Evolutionary conservation across 192 early-diverging fungal genomes (phyloP).

Genomic region (Coemansia sp.): DNA sequence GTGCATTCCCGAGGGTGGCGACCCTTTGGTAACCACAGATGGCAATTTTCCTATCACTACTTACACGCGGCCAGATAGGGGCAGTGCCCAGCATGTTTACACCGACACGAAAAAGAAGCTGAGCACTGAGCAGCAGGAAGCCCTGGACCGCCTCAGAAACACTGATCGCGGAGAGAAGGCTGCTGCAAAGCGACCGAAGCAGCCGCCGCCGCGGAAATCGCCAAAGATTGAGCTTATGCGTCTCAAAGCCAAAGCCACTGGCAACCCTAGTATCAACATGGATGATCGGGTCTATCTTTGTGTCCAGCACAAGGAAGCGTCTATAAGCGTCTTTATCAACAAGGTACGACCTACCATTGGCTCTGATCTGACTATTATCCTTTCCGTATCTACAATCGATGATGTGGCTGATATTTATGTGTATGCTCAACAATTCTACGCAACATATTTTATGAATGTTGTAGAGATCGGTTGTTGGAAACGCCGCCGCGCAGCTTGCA

Average conservation of each 20-base stretch:
- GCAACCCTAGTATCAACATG: constrained; percentile 36
- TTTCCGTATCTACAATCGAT: not conserved
- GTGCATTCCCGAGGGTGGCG: not conserved
- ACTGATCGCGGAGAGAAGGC: not conserved
- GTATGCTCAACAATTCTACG: too few relatives aligned
- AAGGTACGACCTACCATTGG: constrained; percentile 8
- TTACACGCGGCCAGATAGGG: constrained; percentile 30
- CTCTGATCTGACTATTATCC: not conserved
- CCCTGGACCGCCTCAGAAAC: constrained; percentile 17
- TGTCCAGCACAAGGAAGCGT: constrained; percentile 19
- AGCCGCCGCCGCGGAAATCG: constrained; percentile 32
- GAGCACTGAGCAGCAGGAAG: constrained; percentile 24
- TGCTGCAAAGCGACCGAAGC: not conserved
- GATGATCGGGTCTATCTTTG: constrained; percentile 35
- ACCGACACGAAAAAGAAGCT: constrained; percentile 21
- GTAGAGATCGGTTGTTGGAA: constrained; percentile 32
- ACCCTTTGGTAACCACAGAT: not conserved
- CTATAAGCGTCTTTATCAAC: constrained; percentile 27
- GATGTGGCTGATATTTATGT: too few relatives aligned
- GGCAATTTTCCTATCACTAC: constrained; percentile 15
- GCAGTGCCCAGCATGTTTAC: constrained; percentile 16
- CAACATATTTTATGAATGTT: not conserved
- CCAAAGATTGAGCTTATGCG: constrained; percentile 50
- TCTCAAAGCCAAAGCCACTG: constrained; percentile 43
- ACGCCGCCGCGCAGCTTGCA: constrained; percentile 32